Percentiles rank a stretch among this genome's conserved stretches.
Evolutionary conservation across 2,329 filamentous ascomycete genomes (phyloP).

Genomic region (Didymella exigua): DNA sequence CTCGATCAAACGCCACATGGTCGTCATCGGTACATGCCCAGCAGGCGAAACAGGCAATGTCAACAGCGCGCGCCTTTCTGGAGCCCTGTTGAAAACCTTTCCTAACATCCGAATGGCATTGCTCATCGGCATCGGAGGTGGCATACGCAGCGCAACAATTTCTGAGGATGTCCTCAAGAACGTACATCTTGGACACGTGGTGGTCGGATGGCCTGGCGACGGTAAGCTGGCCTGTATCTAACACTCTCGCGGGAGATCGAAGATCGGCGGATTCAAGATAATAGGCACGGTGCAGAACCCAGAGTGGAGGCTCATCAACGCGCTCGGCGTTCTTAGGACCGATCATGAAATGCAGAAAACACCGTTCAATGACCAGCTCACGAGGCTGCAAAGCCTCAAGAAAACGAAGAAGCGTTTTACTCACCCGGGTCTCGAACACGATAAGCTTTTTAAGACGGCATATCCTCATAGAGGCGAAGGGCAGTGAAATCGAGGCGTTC

Average conservation of each 20-base stretch:
- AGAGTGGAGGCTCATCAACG: neutral
- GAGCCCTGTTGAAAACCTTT: slow-evolving; percentile 18
- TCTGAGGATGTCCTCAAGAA: neutral
- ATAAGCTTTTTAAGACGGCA: neutral
- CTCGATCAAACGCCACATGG: slow-evolving; percentile 13
- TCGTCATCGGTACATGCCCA: slow-evolving; percentile 15
- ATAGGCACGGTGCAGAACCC: neutral
- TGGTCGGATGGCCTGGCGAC: slow-evolving; percentile 13
- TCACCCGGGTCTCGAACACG: neutral
- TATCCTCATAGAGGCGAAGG: neutral
- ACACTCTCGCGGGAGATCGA: neutral
- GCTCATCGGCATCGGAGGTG: slow-evolving; percentile 19
- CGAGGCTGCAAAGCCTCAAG: neutral
- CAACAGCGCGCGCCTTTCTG: slow-evolving; percentile 13
- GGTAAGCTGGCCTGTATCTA: slow-evolving; percentile 15
- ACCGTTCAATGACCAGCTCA: neutral
- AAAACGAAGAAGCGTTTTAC: neutral
- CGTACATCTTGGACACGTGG: slow-evolving; percentile 21
- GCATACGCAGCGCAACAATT: slow-evolving; percentile 9
- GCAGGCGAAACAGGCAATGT: slow-evolving; percentile 15
- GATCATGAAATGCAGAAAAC: neutral
- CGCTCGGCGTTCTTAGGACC: neutral
- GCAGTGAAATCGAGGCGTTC: neutral
- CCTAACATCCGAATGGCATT: slow-evolving; percentile 16
- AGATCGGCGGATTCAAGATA: neutral